Evolutionary conservation across 768 basidiomycete genomes (phyloP).

Genomic region (Pleurotus platypus): DNA sequence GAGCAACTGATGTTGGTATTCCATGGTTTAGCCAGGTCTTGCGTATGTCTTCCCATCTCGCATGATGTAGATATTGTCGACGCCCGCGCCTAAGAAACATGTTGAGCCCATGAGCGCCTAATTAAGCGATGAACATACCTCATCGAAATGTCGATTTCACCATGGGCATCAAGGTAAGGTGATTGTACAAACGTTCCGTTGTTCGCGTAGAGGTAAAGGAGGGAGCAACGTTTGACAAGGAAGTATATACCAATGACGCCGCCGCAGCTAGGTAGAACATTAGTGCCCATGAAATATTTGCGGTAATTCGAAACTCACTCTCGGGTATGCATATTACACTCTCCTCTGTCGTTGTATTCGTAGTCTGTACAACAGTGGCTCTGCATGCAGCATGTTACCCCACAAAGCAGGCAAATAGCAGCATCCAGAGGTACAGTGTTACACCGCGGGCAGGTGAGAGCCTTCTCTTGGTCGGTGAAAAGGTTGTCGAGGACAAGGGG

Average conservation of each 20-base stretch:
- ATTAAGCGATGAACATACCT: conserved; percentile 48
- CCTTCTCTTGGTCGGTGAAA: conserved; percentile 71
- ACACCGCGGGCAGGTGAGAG: conserved; percentile 74
- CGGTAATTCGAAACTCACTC: conserved; percentile 56
- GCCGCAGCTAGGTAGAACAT: conserved; percentile 62
- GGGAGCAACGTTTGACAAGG: conserved; percentile 86
- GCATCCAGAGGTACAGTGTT: conserved; percentile 77
- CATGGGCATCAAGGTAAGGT: conserved; percentile 92
- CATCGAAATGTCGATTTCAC: conserved; percentile 90
- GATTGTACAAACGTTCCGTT: conserved; percentile 87
- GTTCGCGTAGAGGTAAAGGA: conserved; percentile 84
- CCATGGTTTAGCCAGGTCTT: conserved; percentile 89
- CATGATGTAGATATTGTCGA: conserved; percentile 80
- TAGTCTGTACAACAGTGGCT: conserved; percentile 86
- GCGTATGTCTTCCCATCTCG: conserved; percentile 88
- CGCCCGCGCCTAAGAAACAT: conserved; percentile 65
- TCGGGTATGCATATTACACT: conserved; percentile 94
- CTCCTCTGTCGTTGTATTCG: conserved; percentile 67
- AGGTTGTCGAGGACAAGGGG: conserved; percentile 82
- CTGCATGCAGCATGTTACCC: conserved; percentile 82
- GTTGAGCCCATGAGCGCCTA: not conserved
- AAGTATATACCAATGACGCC: conserved; percentile 89
- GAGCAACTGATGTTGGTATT: conserved; percentile 85
- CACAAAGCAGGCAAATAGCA: conserved; percentile 91
- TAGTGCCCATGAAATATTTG: not conserved